These are phyloP conservation scores for Kockovaella imperatae DNA, from an alignment of 768 basidiomycete genomes.

Conservation along the genomic window DNA sequence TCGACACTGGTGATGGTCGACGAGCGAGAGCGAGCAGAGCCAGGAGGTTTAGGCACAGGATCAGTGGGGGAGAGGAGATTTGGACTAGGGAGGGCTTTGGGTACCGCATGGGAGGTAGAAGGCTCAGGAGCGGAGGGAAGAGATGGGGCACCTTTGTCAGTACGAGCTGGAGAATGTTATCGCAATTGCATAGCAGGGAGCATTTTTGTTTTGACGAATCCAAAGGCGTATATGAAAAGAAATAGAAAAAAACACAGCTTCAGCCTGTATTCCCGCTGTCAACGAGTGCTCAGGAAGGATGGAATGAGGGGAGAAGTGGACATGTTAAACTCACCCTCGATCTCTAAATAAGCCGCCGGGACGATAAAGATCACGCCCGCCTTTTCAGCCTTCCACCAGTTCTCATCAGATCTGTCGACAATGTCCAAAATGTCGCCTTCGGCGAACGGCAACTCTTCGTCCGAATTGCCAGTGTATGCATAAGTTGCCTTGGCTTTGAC, in stretches of 20 bases:
- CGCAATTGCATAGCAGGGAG: no score
- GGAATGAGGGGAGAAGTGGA: constrained; percentile 3
- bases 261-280: constrained; percentile 65
- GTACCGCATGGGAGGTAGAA: no score
- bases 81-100: no score
- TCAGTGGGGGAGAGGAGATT: not conserved
- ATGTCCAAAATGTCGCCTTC: constrained; percentile 73
- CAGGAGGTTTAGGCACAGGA: not conserved
- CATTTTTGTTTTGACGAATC: not conserved
- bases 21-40: constrained; percentile 10
- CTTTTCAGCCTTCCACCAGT: constrained; percentile 95
- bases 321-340: constrained; percentile 75
- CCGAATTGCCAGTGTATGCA: constrained; percentile 59
- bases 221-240: constrained; percentile 38
- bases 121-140: no score
- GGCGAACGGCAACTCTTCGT: constrained; percentile 76
- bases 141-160: no score
- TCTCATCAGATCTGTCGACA: constrained; percentile 71
- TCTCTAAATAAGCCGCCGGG: constrained; percentile 82
- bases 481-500: constrained; percentile 73
- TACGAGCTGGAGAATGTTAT: no score
- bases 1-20: constrained; percentile 29
- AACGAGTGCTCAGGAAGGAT: constrained; percentile 44
- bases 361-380: constrained; percentile 80
- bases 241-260: constrained; percentile 50